Evolutionary conservation across 768 basidiomycete species (phyloP), one percentile per base, ranked within the genome.

Genomic region (Trametes cubensis): DNA sequence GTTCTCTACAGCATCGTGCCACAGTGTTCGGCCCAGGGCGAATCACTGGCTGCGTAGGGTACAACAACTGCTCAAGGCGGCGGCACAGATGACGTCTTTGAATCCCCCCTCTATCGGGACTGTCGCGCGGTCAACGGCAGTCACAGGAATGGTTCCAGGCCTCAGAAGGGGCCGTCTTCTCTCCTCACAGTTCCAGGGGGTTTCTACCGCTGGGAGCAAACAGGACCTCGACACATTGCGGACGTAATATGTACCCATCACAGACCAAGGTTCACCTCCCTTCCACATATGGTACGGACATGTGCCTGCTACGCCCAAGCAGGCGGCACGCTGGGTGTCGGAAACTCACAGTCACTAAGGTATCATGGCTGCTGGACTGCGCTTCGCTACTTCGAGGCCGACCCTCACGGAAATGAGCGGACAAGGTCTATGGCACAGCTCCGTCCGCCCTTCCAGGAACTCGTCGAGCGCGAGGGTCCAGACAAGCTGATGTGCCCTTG

Each of bases 181-280:
- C 21, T 34, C 15, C 21, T 14, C 6, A 34, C 2, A 30, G 3
- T 46, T 56, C 25, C 17, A 58, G 57, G 48, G 48, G 3, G 26
- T 58, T 58, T 58, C 48, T 39, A 58, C 56, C 57, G 57, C 48
- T 50, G 57, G 48, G 40, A 48, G 40, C 3, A 23, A 15, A 48
- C 40, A 42, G 40, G 25, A 28, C 48, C 21, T 18, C 48, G 6
- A 46, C 26, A 34, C 48, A 28, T 11, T 25, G 7, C 34, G 48
- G 39, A 49, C 48, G 48, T 42, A 42, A 50, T 58, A 50, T 28
- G 39, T 28, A 46, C 34, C 2, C 34, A 34, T 34, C 34, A 7
- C 34, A 34, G 34, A 34, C 34, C 34, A 34, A 34, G 34, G 34
- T 34, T 34, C 34, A 34, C 34, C 34, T 34, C 34, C 34, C 34